Percentiles rank a stretch among this genome's conserved stretches.
These are phyloP conservation scores for Metschnikowia corniflorae DNA, from an alignment of 805 yeast genomes.

Conservation along the genomic window DNA sequence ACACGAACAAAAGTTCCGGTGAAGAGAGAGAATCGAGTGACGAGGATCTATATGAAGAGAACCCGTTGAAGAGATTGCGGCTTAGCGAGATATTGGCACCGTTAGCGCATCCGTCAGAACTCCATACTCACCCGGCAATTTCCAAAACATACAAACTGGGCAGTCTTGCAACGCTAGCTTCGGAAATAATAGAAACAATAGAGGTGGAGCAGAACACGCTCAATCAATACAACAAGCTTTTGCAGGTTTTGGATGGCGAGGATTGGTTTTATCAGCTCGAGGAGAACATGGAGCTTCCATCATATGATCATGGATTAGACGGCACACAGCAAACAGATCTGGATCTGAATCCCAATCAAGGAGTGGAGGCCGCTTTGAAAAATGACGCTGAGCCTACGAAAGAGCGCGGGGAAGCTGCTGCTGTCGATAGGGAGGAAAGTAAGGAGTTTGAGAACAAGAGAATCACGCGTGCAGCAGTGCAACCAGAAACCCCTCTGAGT, in stretches of 20 bases:
- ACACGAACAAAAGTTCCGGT: constrained; percentile 1
- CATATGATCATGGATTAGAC: constrained; percentile 61
- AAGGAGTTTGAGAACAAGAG: constrained; percentile 13
- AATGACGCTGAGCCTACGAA: not conserved
- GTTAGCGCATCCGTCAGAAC: constrained; percentile 73
- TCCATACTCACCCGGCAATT: constrained; percentile 66
- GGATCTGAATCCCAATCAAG: constrained; percentile 8
- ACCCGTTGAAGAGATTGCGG: constrained; percentile 28
- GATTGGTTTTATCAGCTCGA: constrained; percentile 68
- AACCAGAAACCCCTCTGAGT: constrained; percentile 51
- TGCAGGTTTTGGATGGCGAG: constrained; percentile 84
- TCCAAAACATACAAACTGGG: constrained; percentile 58
- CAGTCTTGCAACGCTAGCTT: constrained; percentile 54
- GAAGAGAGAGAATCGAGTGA: constrained; percentile 5
- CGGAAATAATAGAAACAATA: constrained; percentile 70
- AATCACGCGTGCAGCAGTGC: constrained; percentile 11
- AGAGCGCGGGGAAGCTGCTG: not conserved
- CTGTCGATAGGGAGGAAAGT: constrained; percentile 11
- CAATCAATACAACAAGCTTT: constrained; percentile 63
- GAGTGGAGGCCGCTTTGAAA: constrained; percentile 1
- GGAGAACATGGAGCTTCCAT: constrained; percentile 60
- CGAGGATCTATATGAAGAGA: constrained; percentile 21
- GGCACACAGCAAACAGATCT: constrained; percentile 12
- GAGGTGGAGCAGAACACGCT: constrained; percentile 79
- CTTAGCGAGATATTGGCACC: constrained; percentile 63